Percentiles rank a stretch among this genome's conserved stretches.
These are phyloP conservation scores for Phytophthora nicotianae DNA, from an alignment of 352 stramenopile genomes.

Conservation along the genomic window DNA sequence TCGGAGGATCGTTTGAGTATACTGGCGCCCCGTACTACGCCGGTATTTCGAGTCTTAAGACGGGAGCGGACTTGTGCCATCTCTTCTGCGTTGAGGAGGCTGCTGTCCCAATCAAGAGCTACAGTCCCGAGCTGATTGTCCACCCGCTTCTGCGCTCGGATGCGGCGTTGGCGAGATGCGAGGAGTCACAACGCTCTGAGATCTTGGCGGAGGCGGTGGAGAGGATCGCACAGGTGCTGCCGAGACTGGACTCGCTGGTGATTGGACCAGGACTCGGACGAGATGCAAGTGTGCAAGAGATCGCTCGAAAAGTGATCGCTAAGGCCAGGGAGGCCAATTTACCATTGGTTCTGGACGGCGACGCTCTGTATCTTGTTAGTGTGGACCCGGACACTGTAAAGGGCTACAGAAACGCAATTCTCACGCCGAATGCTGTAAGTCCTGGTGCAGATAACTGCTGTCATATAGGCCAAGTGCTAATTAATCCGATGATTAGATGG, in stretches of 20 bases:
- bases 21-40: constrained; percentile 98
- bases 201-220: constrained; percentile 45
- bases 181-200: constrained; percentile 27
- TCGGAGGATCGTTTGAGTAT: constrained; percentile 97
- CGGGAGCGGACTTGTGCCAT: constrained; percentile 95
- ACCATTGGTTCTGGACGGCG: constrained; percentile 95
- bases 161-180: constrained; percentile 18
- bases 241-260: constrained; percentile 79
- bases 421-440: constrained; percentile 94
- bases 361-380: constrained; percentile 92
- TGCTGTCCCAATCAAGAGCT: constrained; percentile 96
- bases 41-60: constrained; percentile 92
- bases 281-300: constrained; percentile 86
- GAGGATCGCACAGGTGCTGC: constrained; percentile 60
- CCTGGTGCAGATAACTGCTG: neutral
- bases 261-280: constrained; percentile 95
- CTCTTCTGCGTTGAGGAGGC: constrained; percentile 96
- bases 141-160: constrained; percentile 80
- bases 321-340: constrained; percentile 71
- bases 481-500: constrained; percentile 62
- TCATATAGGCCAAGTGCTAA: neutral
- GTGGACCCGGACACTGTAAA: constrained; percentile 65
- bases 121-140: constrained; percentile 97
- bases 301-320: constrained; percentile 70
- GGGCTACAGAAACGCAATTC: constrained; percentile 77